A percentile compares a stretch with the other conserved stretches of the same genome.
These are phyloP conservation scores for Scleromitrula shiraiana DNA, from an alignment of 2,329 filamentous ascomycete species.

Conservation along the genomic window DNA sequence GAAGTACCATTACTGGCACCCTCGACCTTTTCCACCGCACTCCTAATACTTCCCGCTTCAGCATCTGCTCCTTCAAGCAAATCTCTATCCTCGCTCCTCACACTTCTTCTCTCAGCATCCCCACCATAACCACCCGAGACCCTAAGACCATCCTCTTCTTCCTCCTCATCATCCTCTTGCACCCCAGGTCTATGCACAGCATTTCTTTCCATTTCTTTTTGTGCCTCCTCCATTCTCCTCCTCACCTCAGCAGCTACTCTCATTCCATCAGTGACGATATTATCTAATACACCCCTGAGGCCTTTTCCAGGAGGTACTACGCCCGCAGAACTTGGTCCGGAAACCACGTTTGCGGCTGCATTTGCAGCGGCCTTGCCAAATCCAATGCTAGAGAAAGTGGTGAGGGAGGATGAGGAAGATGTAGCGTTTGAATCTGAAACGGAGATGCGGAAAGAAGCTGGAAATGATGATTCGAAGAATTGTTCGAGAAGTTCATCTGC, in stretches of 20 bases:
- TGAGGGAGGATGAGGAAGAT: slow-evolving; percentile 61
- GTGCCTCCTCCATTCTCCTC: slow-evolving; percentile 90
- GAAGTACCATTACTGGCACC: slow-evolving; percentile 14
- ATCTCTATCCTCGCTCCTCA: slow-evolving; percentile 60
- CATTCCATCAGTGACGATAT: slow-evolving; percentile 96
- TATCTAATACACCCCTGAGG: slow-evolving; percentile 86
- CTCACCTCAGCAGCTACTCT: slow-evolving; percentile 88
- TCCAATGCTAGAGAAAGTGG: slow-evolving; percentile 72
- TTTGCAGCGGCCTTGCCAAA: slow-evolving; percentile 40
- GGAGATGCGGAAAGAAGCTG: slow-evolving; percentile 82
- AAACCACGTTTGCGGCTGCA: slow-evolving; percentile 31
- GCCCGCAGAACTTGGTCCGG: slow-evolving; percentile 24
- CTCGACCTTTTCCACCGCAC: slow-evolving; percentile 18
- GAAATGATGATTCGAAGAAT: slow-evolving; percentile 96
- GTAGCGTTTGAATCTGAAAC: slow-evolving; percentile 31
- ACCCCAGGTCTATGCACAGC: slow-evolving; percentile 60
- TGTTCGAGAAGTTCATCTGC: slow-evolving; percentile 93
- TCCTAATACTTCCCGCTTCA: slow-evolving; percentile 43
- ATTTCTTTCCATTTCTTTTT: slow-evolving; percentile 82
- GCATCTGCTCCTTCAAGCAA: slow-evolving; percentile 68
- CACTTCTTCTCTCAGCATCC: slow-evolving; percentile 54
- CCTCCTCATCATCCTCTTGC: slow-evolving; percentile 63
- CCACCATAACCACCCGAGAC: slow-evolving; percentile 42
- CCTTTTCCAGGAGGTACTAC: slow-evolving; percentile 51
- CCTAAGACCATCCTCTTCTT: slow-evolving; percentile 45